These are phyloP conservation scores for Lachancea cidri DNA, from an alignment of 805 yeast genomes.

Conservation along the genomic window DNA sequence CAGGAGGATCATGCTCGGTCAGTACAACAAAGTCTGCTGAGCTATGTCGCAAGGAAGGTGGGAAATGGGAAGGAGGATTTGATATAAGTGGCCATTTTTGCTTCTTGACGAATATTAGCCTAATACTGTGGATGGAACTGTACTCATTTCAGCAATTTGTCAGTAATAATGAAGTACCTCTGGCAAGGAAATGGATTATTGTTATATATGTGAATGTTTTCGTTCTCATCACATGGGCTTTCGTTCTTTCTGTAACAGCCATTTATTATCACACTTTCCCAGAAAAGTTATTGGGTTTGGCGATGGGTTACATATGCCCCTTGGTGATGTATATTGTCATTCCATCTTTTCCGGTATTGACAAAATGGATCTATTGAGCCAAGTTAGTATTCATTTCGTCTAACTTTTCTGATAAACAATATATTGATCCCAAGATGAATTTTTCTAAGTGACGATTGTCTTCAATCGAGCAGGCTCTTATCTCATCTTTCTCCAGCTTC, in stretches of 20 bases:
- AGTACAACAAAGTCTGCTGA: conserved; percentile 29
- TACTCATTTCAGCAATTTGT: conserved; percentile 11
- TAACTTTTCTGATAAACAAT: conserved; percentile 11
- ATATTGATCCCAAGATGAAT: conserved; percentile 21
- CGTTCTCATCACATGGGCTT: conserved; percentile 48
- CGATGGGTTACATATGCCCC: conserved; percentile 55
- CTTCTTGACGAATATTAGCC: conserved; percentile 39
- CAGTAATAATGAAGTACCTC: conserved; percentile 1
- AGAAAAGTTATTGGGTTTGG: conserved; percentile 70
- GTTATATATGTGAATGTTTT: conserved; percentile 14
- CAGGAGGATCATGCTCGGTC: conserved; percentile 33
- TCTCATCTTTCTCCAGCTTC: conserved; percentile 14
- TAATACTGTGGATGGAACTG: conserved; percentile 38
- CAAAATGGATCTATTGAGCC: conserved; percentile 9
- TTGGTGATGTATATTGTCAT: conserved; percentile 38
- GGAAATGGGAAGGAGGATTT: conserved; percentile 46
- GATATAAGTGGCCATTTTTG: conserved; percentile 53
- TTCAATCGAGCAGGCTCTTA: conserved; percentile 16
- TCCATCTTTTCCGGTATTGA: conserved; percentile 14
- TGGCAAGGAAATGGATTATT: not conserved
- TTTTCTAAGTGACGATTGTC: conserved; percentile 13
- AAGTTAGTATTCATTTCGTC: not conserved
- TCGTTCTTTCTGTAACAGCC: conserved; percentile 61
- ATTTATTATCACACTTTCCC: conserved; percentile 73
- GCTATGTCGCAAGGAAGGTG: conserved; percentile 28